Evolutionary conservation across 2,329 filamentous ascomycete genomes (phyloP).

Genomic region (Emericellopsis cladophorae): DNA sequence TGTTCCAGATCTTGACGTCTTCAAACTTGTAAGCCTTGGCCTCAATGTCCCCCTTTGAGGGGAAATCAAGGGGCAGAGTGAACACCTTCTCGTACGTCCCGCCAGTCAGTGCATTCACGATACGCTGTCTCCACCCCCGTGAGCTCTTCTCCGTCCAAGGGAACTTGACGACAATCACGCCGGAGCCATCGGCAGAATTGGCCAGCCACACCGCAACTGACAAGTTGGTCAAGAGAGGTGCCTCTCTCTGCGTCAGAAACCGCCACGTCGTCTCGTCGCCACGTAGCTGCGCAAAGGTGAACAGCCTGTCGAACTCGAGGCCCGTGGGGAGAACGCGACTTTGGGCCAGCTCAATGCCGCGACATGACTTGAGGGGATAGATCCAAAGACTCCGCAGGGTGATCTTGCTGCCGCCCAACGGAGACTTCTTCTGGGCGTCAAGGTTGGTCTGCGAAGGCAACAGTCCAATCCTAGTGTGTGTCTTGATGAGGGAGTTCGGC

Average conservation of each 20-base stretch:
- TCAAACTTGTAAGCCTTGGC: conserved; percentile 46
- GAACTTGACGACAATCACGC: conserved; percentile 54
- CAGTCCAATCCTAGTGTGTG: too few relatives aligned
- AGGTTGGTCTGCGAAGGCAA: not conserved
- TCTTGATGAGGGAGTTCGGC: too few relatives aligned
- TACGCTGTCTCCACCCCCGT: conserved; percentile 7
- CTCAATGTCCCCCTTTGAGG: conserved; percentile 42
- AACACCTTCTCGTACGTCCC: conserved; percentile 47
- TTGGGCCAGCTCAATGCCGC: conserved; percentile 30
- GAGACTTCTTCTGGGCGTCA: not conserved
- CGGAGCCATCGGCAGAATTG: conserved; percentile 19
- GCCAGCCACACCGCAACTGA: conserved; percentile 57
- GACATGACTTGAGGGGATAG: conserved; percentile 3
- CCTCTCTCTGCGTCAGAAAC: conserved; percentile 58
- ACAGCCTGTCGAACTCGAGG: conserved; percentile 69
- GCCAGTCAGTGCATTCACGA: conserved; percentile 35
- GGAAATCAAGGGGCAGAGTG: conserved; percentile 51
- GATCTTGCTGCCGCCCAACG: not conserved
- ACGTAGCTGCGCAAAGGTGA: conserved; percentile 59
- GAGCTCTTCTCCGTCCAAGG: conserved; percentile 28
- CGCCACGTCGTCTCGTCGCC: conserved; percentile 46
- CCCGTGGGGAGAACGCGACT: conserved; percentile 55
- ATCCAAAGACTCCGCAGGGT: conserved; percentile 3
- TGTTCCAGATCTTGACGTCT: conserved; percentile 53
- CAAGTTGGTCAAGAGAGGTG: conserved; percentile 59